Conservation (phyloP, 148 eudicot genomes). For the Gaultheria prostrata region DNA sequence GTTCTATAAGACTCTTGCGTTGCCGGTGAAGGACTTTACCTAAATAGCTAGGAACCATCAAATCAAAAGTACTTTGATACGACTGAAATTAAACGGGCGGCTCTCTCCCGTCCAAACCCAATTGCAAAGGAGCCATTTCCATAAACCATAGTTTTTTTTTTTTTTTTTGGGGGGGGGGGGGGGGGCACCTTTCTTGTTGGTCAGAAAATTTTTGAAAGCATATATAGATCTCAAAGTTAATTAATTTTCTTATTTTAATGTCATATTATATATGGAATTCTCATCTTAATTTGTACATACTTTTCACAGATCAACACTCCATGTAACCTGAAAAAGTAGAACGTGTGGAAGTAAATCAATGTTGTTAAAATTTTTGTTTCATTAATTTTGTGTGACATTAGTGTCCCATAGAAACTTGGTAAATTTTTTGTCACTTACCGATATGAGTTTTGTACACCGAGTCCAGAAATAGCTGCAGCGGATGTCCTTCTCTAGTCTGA, state of each 20-base stretch:
- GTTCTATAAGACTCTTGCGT: too few relatives aligned
- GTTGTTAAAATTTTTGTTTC: not conserved
- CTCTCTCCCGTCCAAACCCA: too few relatives aligned
- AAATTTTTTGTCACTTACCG: not conserved
- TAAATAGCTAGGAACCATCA: too few relatives aligned
- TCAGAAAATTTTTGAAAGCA: not conserved
- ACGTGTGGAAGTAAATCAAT: not conserved
- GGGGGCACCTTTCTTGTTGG: too few relatives aligned
- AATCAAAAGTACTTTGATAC: too few relatives aligned
- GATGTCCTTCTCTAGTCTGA: slow-evolving; percentile 54
- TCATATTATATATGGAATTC: not conserved
- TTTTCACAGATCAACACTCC: not conserved
- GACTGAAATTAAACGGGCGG: too few relatives aligned
- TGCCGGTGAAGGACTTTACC: too few relatives aligned
- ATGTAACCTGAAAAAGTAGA: not conserved
- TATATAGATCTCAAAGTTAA: not conserved
- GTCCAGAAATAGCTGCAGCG: slow-evolving; percentile 57
- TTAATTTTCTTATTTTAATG: not conserved
- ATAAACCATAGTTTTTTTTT: too few relatives aligned
- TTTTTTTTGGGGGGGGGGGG: too few relatives aligned
- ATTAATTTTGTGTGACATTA: not conserved
- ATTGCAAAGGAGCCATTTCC: too few relatives aligned
- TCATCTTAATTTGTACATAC: not conserved
- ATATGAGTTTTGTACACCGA: slow-evolving; percentile 48
- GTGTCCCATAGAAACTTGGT: not conserved